Evolutionary conservation across 345 rosid genomes (phyloP).

Genomic region (Aethionema arabicum): DNA sequence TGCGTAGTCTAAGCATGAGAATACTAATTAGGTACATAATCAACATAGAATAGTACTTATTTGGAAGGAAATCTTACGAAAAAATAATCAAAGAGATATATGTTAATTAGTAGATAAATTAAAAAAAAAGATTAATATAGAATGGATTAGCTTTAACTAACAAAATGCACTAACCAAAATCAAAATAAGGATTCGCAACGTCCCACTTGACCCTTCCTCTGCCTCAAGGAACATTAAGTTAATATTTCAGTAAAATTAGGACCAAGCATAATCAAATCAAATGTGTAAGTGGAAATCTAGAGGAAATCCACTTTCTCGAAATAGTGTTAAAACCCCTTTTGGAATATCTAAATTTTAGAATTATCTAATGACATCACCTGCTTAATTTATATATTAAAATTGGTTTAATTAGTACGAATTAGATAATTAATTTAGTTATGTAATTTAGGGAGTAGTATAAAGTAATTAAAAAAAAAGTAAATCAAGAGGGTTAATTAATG

Average conservation of each 20-base stretch:
- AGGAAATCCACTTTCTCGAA: conserved; percentile 52
- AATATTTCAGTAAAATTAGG: conserved; percentile 23
- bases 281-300: conserved; percentile 67
- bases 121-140: conserved; percentile 11
- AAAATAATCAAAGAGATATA: not conserved
- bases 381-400: conserved; percentile 8
- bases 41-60: not conserved
- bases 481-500: conserved; percentile 19
- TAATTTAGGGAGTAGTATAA: conserved; percentile 12
- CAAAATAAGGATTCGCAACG: conserved; percentile 34
- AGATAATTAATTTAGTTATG: conserved; percentile 17
- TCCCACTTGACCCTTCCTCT: conserved; percentile 63
- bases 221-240: conserved; percentile 50
- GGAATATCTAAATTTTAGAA: conserved; percentile 11
- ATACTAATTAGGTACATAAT: no score
- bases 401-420: not conserved
- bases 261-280: conserved; percentile 19
- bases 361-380: conserved; percentile 16
- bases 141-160: conserved; percentile 58
- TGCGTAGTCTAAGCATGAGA: no score
- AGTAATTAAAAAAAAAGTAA: conserved; percentile 25
- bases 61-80: not conserved
- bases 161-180: conserved; percentile 46
- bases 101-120: not conserved
- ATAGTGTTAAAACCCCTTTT: conserved; percentile 19